Base-by-base conservation (phyloP, 2,329 filamentous ascomycete genomes). In the Trichoderma brevicompactum region DNA sequence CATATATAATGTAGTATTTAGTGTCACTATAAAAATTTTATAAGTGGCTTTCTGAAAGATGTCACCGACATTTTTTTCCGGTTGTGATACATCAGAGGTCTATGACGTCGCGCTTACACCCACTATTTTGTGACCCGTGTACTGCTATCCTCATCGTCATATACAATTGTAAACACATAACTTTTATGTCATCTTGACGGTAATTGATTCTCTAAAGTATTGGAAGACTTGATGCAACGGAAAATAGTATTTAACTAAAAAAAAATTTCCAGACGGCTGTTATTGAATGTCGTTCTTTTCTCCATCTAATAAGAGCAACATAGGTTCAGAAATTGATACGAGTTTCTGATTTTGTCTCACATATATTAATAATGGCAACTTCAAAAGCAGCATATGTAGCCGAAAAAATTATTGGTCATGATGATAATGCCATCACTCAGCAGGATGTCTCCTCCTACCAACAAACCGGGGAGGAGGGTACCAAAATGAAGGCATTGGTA, bases 401-500 rank as follows among this genome's bases (percentile, higher is more conserved):
- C 63, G 92, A 95, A 74, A 86, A 89, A 79, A 78, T 78, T 56
- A 74, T 94, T 54, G 91, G 91, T 58, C 90, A 94, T 73, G 83
- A 80, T 70, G 82, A 85, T 70, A 89, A 89, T 71, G 83, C 87
- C 17, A 81, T 83, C 60, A 90, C 87, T 1, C 79, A 82, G 15
- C 91, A 94, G 68, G 88, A 95, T 72, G 81, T 94, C 54, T 80
- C 85, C 66, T 88, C 88, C 69, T 91, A 90, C 65, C 61, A 67
- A 23, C 48, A 72, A 32, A 70, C 77, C 1, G 80, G 80, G 5
- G 81, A 89, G 65, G 78, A 76, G 23, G 23, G 23, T 71, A 89
- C 78, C 15, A 28, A 28, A 5, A 95, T 96, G 90, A 90, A 92
- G 76, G 93, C 92, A 0, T 78, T 96, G 13, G 85, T 85, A 2